Evolutionary conservation across 805 yeast species (phyloP), one percentile per base, ranked within the genome.

Genomic region (Candida pseudoglaebosa): DNA sequence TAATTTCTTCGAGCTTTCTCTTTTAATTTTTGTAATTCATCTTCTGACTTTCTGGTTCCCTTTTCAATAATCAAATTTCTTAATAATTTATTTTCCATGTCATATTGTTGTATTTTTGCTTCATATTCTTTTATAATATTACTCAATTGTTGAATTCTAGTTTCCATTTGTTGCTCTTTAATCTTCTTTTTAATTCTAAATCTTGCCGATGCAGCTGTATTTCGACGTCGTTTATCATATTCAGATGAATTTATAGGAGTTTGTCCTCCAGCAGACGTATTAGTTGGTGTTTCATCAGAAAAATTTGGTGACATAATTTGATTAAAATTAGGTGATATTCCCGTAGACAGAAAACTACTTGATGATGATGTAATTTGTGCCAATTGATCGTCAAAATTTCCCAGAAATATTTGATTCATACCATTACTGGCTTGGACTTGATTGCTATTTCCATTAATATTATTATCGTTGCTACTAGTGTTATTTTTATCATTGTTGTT

Each of bases 141-240:
- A 34, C 65, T 65, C 32, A 78, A 62, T 24, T 58, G 55, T 29
- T 50, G 52, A 14, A 77, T 66, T 32, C 61, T 68, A 32, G 60
- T 61, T 47, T 77, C 81, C 80, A 80, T 73, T 50, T 77, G 77
- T 48, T 70, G 72, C 47, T 78, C 83, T 53, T 68, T 77, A 44
- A 71, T 50, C 53, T 78, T 79, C 67, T 78, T 78, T 59, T 80
- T 80, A 32, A 75, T 65, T 46, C 86, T 59, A 57, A 80, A 80
- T 37, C 84, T 59, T 0, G 85, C 85, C 32, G 79, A 71, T 0
- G 87, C 87, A 4, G 79, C 78, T 2, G 85, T 77, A 52, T 78
- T 79, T 45, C 83, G 63, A 41, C 75, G 63, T 44, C 80, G 66
- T 51, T 78, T 79, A 44, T 77, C 82, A 21, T 56, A 40, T 26